phyloP scores from a whole-genome alignment of 345 rosid species.

The Lumnitzera littorea region DNA sequence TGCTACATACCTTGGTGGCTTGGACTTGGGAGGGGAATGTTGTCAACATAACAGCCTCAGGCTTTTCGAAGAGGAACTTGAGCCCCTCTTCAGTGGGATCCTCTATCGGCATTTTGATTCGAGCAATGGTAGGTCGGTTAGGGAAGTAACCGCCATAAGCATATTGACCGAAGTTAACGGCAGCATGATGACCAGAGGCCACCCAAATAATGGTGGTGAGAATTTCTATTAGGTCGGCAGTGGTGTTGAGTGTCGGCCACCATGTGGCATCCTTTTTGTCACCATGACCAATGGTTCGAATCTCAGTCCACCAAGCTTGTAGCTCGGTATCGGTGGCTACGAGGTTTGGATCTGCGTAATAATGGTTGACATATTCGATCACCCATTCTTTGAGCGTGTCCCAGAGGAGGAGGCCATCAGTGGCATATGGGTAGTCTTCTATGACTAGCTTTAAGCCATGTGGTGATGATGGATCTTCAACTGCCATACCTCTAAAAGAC shows the following conservation, averaged over 20 bases:
- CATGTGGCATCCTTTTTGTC: slow-evolving; percentile 46
- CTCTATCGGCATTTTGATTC: slow-evolving; percentile 36
- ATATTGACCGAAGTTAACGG: slow-evolving; percentile 54
- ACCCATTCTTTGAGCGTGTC: slow-evolving; percentile 37
- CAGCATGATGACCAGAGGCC: slow-evolving; percentile 42
- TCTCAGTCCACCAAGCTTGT: slow-evolving; percentile 52
- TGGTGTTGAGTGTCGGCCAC: slow-evolving; percentile 38
- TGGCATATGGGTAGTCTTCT: slow-evolving; percentile 56
- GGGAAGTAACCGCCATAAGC: slow-evolving; percentile 41
- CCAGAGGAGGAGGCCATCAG: slow-evolving; percentile 48
- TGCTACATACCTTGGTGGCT: slow-evolving; percentile 20
- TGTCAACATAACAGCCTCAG: slow-evolving; percentile 21
- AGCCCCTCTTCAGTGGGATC: slow-evolving; percentile 25
- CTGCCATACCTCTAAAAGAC: slow-evolving; percentile 43
- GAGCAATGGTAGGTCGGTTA: slow-evolving; percentile 36
- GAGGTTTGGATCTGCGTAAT: slow-evolving; percentile 24
- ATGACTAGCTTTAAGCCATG: slow-evolving; percentile 46
- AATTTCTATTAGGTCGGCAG: slow-evolving; percentile 22
- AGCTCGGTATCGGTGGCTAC: slow-evolving; percentile 39
- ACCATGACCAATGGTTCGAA: slow-evolving; percentile 38
- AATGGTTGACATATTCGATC: slow-evolving; percentile 36
- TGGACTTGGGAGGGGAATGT: slow-evolving; percentile 41
- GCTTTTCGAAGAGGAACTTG: slow-evolving; percentile 25
- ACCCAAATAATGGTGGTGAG: slow-evolving; percentile 38
- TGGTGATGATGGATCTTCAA: slow-evolving; percentile 35